These are phyloP conservation scores for Stagonosporopsis cucurbitacearum DNA, from an alignment of 2,329 filamentous ascomycete species.

Conservation along the genomic window DNA sequence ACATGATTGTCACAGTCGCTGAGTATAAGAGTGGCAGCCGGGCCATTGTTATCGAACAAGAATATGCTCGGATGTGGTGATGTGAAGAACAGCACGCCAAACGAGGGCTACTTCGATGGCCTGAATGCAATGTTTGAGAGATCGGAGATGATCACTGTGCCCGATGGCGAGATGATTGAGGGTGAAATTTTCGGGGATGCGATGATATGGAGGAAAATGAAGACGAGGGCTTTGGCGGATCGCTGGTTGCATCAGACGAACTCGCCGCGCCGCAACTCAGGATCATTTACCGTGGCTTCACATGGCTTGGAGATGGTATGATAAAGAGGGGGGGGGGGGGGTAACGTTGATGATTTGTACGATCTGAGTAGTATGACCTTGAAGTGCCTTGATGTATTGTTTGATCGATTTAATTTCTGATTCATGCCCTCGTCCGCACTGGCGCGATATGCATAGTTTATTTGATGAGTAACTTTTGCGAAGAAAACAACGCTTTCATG, in stretches of 20 bases:
- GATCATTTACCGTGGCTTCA: not conserved
- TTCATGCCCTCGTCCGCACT: conserved; percentile 19
- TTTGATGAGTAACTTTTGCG: conserved; percentile 12
- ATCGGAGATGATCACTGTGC: not conserved
- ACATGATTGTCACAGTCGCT: conserved; percentile 8
- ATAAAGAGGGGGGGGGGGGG: conserved; percentile 3
- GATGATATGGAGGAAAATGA: not conserved
- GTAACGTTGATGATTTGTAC: not conserved
- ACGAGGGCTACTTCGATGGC: conserved; percentile 1
- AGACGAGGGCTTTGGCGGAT: not conserved
- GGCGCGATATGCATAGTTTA: conserved; percentile 18
- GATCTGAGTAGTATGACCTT: not conserved
- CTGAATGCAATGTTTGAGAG: conserved; percentile 7
- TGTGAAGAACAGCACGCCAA: not conserved
- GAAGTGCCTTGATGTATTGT: conserved; percentile 5
- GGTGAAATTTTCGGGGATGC: not conserved
- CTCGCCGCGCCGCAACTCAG: conserved; percentile 1
- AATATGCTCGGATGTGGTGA: conserved; percentile 3
- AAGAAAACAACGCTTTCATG: conserved; percentile 13
- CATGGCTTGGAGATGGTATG: not conserved
- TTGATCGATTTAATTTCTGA: conserved; percentile 5
- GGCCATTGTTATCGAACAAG: conserved; percentile 14
- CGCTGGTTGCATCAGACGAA: not conserved
- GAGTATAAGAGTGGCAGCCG: conserved; percentile 18
- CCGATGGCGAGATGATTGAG: not conserved